Evolutionary conservation across 352 stramenopile genomes (phyloP), one percentile per base, ranked within the genome.

Genomic region (Pythium phragmitis): DNA sequence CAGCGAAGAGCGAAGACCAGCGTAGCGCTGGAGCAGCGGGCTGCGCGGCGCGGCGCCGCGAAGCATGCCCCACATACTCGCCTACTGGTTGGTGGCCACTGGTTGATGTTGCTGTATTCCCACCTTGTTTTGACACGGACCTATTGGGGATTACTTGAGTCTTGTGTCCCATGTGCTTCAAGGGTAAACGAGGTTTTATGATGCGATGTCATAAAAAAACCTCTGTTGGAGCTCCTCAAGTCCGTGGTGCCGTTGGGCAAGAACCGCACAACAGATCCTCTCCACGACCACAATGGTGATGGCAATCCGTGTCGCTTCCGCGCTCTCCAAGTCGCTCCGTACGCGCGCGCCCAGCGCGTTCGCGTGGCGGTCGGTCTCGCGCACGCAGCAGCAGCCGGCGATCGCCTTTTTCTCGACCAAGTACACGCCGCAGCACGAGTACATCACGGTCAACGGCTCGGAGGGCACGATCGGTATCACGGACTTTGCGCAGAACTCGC

Each of bases 401-500:
- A 49, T 74, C 41, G 68, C 80, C 54, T 83, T 74, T 72, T 94
- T 92, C 71, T 89, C 85, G 34, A 94, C 86, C 72, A 92, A 92
- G 76, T 94, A 89, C 82, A 92, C 86, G 55, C 74, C 79, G 60
- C 75, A 89, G 72, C 86, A 94, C 76, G 86, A 94, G 82, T 94
- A 94, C 75, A 76, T 94, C 63, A 82, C 67, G 67, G 59, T 94
- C 50, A 82, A 90, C 62, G 87, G 87, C 69, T 87, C 85, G 63
- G 70, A 86, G 60, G 91, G 79, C 66, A 98, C 86, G 28, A 78
- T 98, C 69, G 97, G 97, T 70, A 99, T 99, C 81, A 99, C 96
- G 48, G 93, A 98, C 74, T 99, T 98, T 77, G 97, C 97, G 26
- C 92, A 98, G 75, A 95, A 98, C 73, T 96, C 91, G 67, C 81